These are phyloP conservation scores for Fusarium siculi DNA, from an alignment of 2,329 filamentous ascomycete genomes.

Conservation along the genomic window DNA sequence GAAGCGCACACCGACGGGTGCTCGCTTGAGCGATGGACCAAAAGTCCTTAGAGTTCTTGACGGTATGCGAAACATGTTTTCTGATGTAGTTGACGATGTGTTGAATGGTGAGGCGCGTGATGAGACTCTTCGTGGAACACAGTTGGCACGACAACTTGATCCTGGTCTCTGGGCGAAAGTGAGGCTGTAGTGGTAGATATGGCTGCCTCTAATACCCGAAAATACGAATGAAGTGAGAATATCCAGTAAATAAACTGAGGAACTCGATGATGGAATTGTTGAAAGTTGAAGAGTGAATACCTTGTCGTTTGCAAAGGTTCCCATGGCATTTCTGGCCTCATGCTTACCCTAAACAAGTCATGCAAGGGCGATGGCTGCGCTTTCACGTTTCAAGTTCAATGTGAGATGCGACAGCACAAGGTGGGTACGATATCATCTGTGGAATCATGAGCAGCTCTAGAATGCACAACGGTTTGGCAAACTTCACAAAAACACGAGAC, in stretches of 20 bases:
- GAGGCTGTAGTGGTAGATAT: not conserved
- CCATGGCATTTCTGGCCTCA: not conserved
- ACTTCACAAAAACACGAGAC: not conserved
- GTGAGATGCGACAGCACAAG: not conserved
- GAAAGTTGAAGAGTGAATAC: too few relatives aligned
- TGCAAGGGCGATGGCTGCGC: not conserved
- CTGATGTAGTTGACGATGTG: not conserved
- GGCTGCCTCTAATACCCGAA: fast-evolving
- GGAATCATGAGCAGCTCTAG: not conserved
- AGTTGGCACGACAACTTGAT: conserved; percentile 11
- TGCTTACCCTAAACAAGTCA: not conserved
- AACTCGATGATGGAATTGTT: not conserved
- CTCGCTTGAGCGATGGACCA: conserved; percentile 2
- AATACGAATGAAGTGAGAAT: not conserved
- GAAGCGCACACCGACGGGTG: conserved; percentile 8
- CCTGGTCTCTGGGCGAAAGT: not conserved
- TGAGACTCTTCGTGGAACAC: not conserved
- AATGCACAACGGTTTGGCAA: not conserved
- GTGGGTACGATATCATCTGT: fast-evolving
- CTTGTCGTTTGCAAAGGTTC: not conserved
- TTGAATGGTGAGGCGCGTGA: not conserved
- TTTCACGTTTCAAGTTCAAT: not conserved
- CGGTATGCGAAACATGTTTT: conserved; percentile 29
- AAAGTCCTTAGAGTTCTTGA: not conserved
- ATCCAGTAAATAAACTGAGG: too few relatives aligned